phyloP scores from a whole-genome alignment of 352 stramenopile genomes.

The Globisporangium viniferum region DNA sequence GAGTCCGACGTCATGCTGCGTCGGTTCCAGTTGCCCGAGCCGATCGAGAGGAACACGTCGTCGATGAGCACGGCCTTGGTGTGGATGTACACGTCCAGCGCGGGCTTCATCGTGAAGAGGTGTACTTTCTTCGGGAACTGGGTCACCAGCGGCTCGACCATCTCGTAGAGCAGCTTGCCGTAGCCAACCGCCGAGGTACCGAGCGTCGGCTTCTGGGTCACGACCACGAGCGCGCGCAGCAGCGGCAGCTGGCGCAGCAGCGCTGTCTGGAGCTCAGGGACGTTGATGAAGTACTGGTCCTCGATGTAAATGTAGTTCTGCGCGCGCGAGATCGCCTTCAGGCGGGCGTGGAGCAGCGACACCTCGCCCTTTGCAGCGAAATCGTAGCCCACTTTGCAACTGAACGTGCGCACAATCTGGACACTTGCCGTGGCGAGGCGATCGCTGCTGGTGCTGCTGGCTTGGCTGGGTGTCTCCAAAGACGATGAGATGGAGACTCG shows the following conservation, averaged over 20 bases:
- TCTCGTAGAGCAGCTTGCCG: slow-evolving; percentile 36
- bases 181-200: slow-evolving; percentile 24
- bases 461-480: background rate
- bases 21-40: slow-evolving; percentile 65
- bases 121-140: slow-evolving; percentile 38
- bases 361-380: slow-evolving; percentile 35
- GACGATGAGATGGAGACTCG: background rate
- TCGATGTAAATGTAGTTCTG: slow-evolving; percentile 46
- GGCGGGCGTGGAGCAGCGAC: slow-evolving; percentile 25
- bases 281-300: slow-evolving; percentile 50
- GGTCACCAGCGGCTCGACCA: slow-evolving; percentile 27
- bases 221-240: slow-evolving; percentile 26
- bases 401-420: slow-evolving; percentile 42
- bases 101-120: slow-evolving; percentile 17
- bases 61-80: slow-evolving; percentile 41
- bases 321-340: slow-evolving; percentile 35
- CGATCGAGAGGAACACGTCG: slow-evolving; percentile 9
- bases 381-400: slow-evolving; percentile 27
- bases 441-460: background rate
- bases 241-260: slow-evolving; percentile 26
- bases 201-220: slow-evolving; percentile 21
- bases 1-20: slow-evolving; percentile 60
- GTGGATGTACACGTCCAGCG: slow-evolving; percentile 49
- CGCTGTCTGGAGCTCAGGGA: slow-evolving; percentile 26
- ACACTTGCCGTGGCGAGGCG: slow-evolving; percentile 13